Base-by-base conservation (phyloP, 306 rosid species). In the Cucumis sativus region DNA sequence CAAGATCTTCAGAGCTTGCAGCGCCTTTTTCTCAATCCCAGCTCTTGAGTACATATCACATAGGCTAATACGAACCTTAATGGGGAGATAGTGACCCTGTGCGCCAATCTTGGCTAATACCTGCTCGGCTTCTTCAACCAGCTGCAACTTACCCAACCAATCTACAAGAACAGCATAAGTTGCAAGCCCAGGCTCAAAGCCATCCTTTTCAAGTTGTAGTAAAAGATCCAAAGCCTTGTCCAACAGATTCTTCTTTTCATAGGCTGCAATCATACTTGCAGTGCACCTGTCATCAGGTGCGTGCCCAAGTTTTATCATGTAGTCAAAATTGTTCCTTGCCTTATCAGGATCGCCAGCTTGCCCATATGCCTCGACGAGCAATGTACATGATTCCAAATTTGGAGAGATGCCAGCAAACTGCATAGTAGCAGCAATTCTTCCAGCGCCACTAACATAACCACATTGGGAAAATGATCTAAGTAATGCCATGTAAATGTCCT, bases 81-180 rank as follows among this genome's bases (percentile, higher is more conserved):
- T n/a, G 55, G 99, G 93, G 79, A 89, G 93, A 37, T 86, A 84
- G 76, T 90, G 92, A 11, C 96, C 97, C 78, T 7, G 96, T 83
- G 80, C 76, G 7, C 90, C 82, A 58, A 95, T 87, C 88, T 89
- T 92, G 21, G 80, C 88, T 76, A 92, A 45, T 57, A 95, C 65
- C 55, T 90, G 91, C 82, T 95, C 97, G n/a, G 81, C 97, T 86
- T 95, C 97, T 18, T 87, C 84, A 68, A 95, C 82, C 63, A 95
- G 96, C 80, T 84, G 88, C 91, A 95, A 73, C 84, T 79, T 88
- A 33, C 87, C 89, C 63, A 95, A 67, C 99, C 97, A 95, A 76
- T 92, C 99, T 76, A 95, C 82, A 62, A 95, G 91, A 88, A 89
- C 91, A 58, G 90, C 79, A 84, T 86, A 89, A 74, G 97, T 90